phyloP scores from a whole-genome alignment of 1,139 yeast species.

The Arxiozyma slooffiae region DNA sequence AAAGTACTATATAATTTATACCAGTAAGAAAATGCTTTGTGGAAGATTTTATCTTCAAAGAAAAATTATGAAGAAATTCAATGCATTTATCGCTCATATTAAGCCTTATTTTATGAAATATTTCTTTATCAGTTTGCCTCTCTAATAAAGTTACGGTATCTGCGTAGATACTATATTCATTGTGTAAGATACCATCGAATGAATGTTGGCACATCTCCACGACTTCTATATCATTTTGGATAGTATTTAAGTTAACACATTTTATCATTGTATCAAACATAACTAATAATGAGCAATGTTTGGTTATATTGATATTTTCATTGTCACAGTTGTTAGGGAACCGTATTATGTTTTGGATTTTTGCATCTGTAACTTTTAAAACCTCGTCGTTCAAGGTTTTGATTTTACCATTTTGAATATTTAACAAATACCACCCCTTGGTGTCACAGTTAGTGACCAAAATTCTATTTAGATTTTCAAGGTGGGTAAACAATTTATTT shows the following conservation, averaged over 20 bases:
- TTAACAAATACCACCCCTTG: conserved; percentile 22
- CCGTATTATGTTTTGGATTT: conserved; percentile 11
- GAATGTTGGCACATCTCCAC: conserved; percentile 3
- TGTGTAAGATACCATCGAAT: neutral
- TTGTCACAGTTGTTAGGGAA: conserved; percentile 1
- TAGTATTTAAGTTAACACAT: conserved; percentile 7
- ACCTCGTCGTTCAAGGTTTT: conserved; percentile 8
- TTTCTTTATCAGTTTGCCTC: neutral
- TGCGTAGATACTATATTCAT: neutral
- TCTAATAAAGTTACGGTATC: conserved; percentile 8
- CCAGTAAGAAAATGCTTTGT: neutral
- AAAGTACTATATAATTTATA: neutral
- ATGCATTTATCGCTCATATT: neutral
- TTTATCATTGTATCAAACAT: conserved; percentile 11
- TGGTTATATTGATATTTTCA: neutral
- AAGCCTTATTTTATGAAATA: neutral
- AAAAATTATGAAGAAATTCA: neutral
- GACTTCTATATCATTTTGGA: neutral
- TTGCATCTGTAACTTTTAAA: neutral
- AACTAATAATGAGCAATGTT: neutral
- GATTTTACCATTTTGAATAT: conserved; percentile 21
- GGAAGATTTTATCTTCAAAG: neutral
- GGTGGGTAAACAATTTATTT: conserved; percentile 17
- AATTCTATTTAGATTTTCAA: conserved; percentile 22
- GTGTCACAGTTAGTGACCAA: conserved; percentile 17